These are phyloP conservation scores for Candida albicans DNA, from an alignment of 1,139 yeast species.

Conservation along the genomic window DNA sequence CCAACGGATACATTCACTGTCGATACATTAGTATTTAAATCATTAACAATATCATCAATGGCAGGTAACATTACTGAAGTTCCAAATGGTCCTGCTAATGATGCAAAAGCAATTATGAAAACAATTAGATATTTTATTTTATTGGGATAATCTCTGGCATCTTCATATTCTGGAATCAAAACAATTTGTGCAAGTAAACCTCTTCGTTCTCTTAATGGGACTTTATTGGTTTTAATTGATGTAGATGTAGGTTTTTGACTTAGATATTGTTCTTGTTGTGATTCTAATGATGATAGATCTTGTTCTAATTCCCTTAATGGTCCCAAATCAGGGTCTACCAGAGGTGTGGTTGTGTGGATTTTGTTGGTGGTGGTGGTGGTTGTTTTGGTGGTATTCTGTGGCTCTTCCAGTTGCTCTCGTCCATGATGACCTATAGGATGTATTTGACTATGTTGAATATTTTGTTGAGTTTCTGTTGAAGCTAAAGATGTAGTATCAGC, in stretches of 20 bases:
- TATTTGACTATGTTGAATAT: conserved; percentile 7
- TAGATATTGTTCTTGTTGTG: conserved; percentile 4
- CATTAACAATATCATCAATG: conserved; percentile 55
- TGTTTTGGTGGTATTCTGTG: neutral
- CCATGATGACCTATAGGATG: conserved; percentile 5
- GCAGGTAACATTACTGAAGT: conserved; percentile 84
- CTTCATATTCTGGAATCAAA: conserved; percentile 68
- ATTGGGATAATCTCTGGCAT: conserved; percentile 64
- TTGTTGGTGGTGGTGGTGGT: conserved; percentile 2
- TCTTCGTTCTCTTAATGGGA: conserved; percentile 46
- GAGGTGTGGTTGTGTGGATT: conserved; percentile 1
- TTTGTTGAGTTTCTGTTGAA: conserved; percentile 7
- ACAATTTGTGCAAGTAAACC: conserved; percentile 57
- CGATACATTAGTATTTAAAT: conserved; percentile 55
- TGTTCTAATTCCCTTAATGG: conserved; percentile 10
- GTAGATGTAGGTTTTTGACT: conserved; percentile 6
- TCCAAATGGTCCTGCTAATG: conserved; percentile 90
- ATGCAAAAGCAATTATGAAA: conserved; percentile 67
- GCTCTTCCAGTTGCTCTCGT: neutral
- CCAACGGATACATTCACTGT: conserved; percentile 80
- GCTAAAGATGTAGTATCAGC: conserved; percentile 9
- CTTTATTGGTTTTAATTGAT: conserved; percentile 24
- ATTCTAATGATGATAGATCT: conserved; percentile 8
- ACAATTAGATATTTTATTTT: conserved; percentile 55
- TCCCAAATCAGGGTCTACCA: conserved; percentile 5